Percentiles rank a stretch among this genome's conserved stretches.
Evolutionary conservation across 495 filamentous ascomycete species (phyloP).

Genomic region (Daldinia loculata): DNA sequence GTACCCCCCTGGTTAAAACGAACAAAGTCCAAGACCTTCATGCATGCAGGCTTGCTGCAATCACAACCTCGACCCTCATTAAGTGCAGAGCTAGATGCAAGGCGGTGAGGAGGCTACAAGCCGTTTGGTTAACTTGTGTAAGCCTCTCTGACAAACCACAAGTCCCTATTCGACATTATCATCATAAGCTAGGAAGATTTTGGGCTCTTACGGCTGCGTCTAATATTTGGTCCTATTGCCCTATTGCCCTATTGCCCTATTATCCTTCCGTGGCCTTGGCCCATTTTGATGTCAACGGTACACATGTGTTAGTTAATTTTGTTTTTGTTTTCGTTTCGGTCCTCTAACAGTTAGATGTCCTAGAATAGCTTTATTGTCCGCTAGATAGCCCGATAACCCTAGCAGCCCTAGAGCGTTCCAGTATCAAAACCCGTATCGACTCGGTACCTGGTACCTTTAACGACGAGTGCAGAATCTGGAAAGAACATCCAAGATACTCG

Average conservation of each 20-base stretch:
- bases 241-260: slow-evolving; percentile 3
- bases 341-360: slow-evolving; percentile 29
- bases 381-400: slow-evolving; percentile 38
- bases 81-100: slow-evolving; percentile 43
- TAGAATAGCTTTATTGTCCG: slow-evolving; percentile 31
- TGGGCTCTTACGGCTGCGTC: slow-evolving; percentile 23
- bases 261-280: slow-evolving; percentile 4
- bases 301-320: slow-evolving; percentile 17
- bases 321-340: background rate
- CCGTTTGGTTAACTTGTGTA: slow-evolving; percentile 42
- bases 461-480: slow-evolving; percentile 26
- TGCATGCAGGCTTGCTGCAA: slow-evolving; percentile 40
- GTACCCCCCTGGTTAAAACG: slow-evolving; percentile 17
- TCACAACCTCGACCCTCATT: slow-evolving; percentile 41
- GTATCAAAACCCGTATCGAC: slow-evolving; percentile 13
- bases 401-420: slow-evolving; percentile 17
- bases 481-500: slow-evolving; percentile 35
- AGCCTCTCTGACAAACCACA: slow-evolving; percentile 44
- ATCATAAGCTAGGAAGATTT: slow-evolving; percentile 31
- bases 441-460: slow-evolving; percentile 36
- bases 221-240: slow-evolving; percentile 33
- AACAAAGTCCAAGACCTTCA: slow-evolving; percentile 32
- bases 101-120: slow-evolving; percentile 46
- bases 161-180: slow-evolving; percentile 36
- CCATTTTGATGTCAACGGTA: slow-evolving; percentile 27